Evolutionary conservation across 139 green algal species (phyloP), one percentile per base, ranked within the genome.

Genomic region (Chlamydomonas sp.): DNA sequence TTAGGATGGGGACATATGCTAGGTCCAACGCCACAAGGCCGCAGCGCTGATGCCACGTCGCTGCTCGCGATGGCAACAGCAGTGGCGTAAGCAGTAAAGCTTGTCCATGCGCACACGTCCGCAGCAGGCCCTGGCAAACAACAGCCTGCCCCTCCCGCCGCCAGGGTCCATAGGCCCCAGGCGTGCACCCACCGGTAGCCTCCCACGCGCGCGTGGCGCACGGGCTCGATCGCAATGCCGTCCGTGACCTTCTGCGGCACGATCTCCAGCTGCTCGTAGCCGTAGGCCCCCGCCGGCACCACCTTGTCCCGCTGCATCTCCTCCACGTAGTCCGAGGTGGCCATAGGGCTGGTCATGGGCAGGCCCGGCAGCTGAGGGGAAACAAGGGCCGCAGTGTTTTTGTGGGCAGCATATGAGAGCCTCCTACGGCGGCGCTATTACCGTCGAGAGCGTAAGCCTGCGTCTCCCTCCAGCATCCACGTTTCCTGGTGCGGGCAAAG

Each of bases 201-300:
- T 10, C 95, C 95, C 9, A 91, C 83, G 62, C 96, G 92, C 69
- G 92, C 93, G 83, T 94, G 91, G 73, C 96, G 92, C 69, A 98
- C 88, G 58, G 96, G 94, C 90, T 98, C 96, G 20, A 98, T 95
- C 60, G 95, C 80, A 76, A 97, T 62, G 60, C 96, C 96, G 69
- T 96, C 91, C 8, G 94, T 95, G 58, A 97, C 87, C 91, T 93
- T 92, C 63, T 72, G 88, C 78, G 92, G 81, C 66, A 85, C 66
- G 14, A 98, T 90, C 58, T 89, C 94, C 77, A 98, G 91, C 68
- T 97, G 93, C 12, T 85, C 69, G 73, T 96, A 96, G 5, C 86
- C 91, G 61, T 93, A 85, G 12, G 93, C 83, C 5, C 89, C 92
- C 57, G 79, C 63, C 31, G 89, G 89, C 67, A 92, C 78, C 31